Evolutionary conservation across 495 filamentous ascomycete species (phyloP).

Genomic region (Penicillium ochrochloron): DNA sequence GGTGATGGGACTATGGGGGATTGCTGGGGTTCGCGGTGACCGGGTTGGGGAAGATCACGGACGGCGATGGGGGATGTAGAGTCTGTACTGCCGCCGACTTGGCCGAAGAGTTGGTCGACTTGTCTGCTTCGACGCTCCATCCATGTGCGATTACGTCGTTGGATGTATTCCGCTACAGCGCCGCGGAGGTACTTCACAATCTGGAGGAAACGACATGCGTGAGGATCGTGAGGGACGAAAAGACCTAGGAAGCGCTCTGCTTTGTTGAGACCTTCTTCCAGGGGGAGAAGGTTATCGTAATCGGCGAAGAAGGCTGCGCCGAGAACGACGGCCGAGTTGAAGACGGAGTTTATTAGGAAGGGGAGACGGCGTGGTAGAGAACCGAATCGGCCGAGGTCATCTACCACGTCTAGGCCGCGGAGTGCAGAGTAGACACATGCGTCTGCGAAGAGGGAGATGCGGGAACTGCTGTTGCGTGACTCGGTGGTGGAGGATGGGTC

Average conservation of each 20-base stretch:
- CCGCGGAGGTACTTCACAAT: slow-evolving; percentile 65
- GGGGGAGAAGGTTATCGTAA: slow-evolving; percentile 60
- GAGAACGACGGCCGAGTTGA: slow-evolving; percentile 70
- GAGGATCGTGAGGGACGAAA: slow-evolving; percentile 65
- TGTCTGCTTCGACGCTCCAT: slow-evolving; percentile 46
- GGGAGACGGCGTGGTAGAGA: slow-evolving; percentile 71
- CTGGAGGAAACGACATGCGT: slow-evolving; percentile 65
- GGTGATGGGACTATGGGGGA: slow-evolving; percentile 29
- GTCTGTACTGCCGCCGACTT: slow-evolving; percentile 34
- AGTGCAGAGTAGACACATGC: slow-evolving; percentile 72
- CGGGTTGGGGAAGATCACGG: slow-evolving; percentile 21
- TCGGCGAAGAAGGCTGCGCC: slow-evolving; percentile 71
- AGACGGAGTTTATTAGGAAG: slow-evolving; percentile 74
- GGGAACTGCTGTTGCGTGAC: slow-evolving; percentile 37
- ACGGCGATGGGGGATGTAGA: slow-evolving; percentile 22
- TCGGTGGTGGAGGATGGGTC: slow-evolving; percentile 31
- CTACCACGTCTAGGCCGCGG: slow-evolving; percentile 66
- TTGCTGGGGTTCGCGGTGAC: slow-evolving; percentile 18
- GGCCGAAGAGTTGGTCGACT: slow-evolving; percentile 47
- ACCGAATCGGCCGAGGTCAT: slow-evolving; percentile 58
- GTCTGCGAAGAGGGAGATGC: slow-evolving; percentile 68
- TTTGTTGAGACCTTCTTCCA: slow-evolving; percentile 59
- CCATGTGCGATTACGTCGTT: slow-evolving; percentile 41
- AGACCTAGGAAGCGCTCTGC: slow-evolving; percentile 63
- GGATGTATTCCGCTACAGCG: slow-evolving; percentile 54